These are phyloP conservation scores for Aspergillus pseudoglaucus DNA, from an alignment of 2,329 filamentous ascomycete genomes.

Conservation along the genomic window DNA sequence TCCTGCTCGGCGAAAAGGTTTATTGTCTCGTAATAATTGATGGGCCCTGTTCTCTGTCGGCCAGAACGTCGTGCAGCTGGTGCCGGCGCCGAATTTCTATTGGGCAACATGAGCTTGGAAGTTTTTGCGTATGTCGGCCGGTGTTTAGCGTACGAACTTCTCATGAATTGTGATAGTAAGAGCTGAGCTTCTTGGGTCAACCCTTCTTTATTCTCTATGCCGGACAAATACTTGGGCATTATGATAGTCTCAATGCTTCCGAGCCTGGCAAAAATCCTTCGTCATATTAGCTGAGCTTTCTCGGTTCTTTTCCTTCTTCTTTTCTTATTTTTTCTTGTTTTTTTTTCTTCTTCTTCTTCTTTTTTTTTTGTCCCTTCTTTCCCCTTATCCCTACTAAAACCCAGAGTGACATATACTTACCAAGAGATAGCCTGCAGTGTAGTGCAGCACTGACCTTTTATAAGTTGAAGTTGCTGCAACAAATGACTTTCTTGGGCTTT, in stretches of 20 bases:
- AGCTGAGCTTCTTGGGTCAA: constrained; percentile 12
- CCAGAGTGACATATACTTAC: background rate
- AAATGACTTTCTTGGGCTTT: too few relatives aligned
- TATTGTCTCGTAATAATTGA: constrained; percentile 26
- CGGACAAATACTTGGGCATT: too few relatives aligned
- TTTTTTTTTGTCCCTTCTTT: too few relatives aligned
- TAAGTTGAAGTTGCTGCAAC: too few relatives aligned
- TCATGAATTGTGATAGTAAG: constrained; percentile 22
- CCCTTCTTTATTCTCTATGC: background rate
- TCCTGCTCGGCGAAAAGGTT: constrained; percentile 9
- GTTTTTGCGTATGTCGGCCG: background rate
- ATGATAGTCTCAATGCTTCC: too few relatives aligned
- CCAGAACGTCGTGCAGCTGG: constrained; percentile 18
- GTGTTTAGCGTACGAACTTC: constrained; percentile 4
- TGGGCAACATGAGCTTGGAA: background rate
- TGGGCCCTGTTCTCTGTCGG: constrained; percentile 20
- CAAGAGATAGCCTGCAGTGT: background rate
- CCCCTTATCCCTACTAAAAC: background rate
- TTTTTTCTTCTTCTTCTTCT: too few relatives aligned
- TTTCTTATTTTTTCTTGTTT: too few relatives aligned
- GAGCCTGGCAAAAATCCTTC: too few relatives aligned
- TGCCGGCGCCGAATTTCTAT: background rate
- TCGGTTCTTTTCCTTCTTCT: too few relatives aligned
- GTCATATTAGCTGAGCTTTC: too few relatives aligned
- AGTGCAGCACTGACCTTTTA: background rate